These are phyloP conservation scores for Herpotrichia juniperi DNA, from an alignment of 2,329 filamentous ascomycete species.

Conservation along the genomic window DNA sequence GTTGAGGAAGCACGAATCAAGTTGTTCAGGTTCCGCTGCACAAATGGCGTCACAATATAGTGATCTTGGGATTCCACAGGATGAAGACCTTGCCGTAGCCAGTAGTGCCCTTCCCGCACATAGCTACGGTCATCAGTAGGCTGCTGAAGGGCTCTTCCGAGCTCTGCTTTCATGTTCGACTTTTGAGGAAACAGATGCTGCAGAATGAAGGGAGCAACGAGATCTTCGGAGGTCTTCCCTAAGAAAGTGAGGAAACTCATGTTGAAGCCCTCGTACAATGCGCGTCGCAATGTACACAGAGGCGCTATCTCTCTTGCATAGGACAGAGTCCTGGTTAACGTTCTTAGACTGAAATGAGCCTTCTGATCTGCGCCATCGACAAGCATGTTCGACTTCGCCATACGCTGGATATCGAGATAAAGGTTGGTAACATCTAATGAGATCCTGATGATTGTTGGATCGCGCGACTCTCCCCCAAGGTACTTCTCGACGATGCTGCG, in stretches of 20 bases:
- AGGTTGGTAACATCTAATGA: constrained; percentile 82
- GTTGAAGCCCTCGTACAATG: constrained; percentile 92
- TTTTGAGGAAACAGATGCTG: constrained; percentile 77
- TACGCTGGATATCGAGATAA: constrained; percentile 84
- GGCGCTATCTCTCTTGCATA: constrained; percentile 87
- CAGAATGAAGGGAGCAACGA: constrained; percentile 79
- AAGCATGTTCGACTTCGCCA: constrained; percentile 80
- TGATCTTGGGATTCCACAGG: constrained; percentile 74
- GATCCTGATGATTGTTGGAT: constrained; percentile 71
- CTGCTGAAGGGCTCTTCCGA: constrained; percentile 77
- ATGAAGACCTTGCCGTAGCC: constrained; percentile 79
- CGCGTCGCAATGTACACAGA: constrained; percentile 81
- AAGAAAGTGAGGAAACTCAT: constrained; percentile 97
- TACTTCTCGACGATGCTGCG: constrained; percentile 89
- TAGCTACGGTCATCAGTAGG: constrained; percentile 79
- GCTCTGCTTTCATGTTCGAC: constrained; percentile 71
- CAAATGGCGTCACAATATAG: constrained; percentile 96
- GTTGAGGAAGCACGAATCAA: constrained; percentile 93
- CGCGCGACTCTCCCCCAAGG: constrained; percentile 70
- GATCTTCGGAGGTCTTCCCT: constrained; percentile 77
- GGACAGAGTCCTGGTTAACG: constrained; percentile 84
- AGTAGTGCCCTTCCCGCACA: constrained; percentile 87
- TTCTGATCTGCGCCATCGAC: constrained; percentile 96
- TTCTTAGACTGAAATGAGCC: constrained; percentile 95
- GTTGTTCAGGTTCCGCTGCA: constrained; percentile 93